phyloP scores from a whole-genome alignment of 352 stramenopile genomes.

The Poterioochromonas sp. region DNA sequence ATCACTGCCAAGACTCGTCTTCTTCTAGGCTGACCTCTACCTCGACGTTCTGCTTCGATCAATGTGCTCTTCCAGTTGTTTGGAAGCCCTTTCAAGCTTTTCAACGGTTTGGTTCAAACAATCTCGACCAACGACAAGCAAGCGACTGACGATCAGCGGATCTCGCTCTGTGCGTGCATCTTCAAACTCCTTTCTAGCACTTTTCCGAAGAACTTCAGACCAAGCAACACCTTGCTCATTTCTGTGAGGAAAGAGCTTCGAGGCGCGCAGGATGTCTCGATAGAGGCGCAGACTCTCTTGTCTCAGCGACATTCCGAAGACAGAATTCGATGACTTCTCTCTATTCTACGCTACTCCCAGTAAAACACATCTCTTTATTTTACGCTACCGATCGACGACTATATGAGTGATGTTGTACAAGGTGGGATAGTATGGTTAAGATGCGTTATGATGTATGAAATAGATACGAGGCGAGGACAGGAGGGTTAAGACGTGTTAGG shows the following conservation, averaged over 20 bases:
- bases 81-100: slow-evolving; percentile 26
- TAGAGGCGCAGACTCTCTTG: not conserved
- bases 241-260: slow-evolving; percentile 6
- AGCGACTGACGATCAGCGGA: slow-evolving; percentile 40
- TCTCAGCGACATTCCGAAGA: too few relatives aligned
- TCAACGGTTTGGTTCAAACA: slow-evolving; percentile 41
- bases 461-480: not conserved
- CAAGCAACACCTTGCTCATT: slow-evolving; percentile 43
- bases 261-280: not conserved
- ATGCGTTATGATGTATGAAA: not conserved
- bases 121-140: slow-evolving; percentile 45
- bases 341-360: too few relatives aligned
- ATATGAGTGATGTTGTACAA: too few relatives aligned
- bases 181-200: slow-evolving; percentile 46
- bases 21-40: too few relatives aligned
- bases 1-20: too few relatives aligned
- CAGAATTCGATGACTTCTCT: too few relatives aligned
- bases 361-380: too few relatives aligned
- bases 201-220: slow-evolving; percentile 37
- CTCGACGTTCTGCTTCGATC: not conserved
- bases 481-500: not conserved
- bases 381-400: too few relatives aligned
- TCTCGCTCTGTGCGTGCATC: slow-evolving; percentile 41
- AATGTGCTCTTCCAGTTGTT: not conserved
- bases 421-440: not conserved